Base-by-base conservation (phyloP, 768 basidiomycete genomes). In the Tephrocybe sp. region DNA sequence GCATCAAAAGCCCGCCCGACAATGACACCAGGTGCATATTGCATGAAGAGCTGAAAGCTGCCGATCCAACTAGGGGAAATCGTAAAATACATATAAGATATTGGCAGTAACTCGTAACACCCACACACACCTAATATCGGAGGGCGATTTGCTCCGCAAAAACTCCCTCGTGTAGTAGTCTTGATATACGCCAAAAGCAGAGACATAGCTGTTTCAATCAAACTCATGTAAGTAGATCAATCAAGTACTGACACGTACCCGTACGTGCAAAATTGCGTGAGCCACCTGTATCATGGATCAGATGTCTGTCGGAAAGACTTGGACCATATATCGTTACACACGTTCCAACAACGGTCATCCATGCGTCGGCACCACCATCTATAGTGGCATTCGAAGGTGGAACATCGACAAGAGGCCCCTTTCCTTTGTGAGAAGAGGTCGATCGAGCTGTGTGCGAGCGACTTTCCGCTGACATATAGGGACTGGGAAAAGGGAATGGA, bases 141-240 rank as follows among this genome's bases (percentile, higher is more conserved):
- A 76, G n/a, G 76, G 69, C 6, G 68, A 68, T 24, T 60, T 66
- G 35, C 67, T 62, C 12, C 54, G 59, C 47, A 78, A 54, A 49
- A 72, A 74, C 6, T 64, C 59, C 30, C 71, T 64, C 1, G 72
- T 72, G 39, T 79, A 73, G 21, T 75, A 72, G 44, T 79, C 79
- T 63, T 78, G 72, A 51, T 73, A 75, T n/a, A 73, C 69, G 2
- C 76, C 76, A 54, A 74, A 75, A 3, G 73, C 69, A 24, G 72
- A 73, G 22, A 70, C 64, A 50, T 75, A 77, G 4, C 76, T 77
- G 67, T 21, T 31, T 60, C 61, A 57, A 63, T 65, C 26, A 16
- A 16, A 38, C 18, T 18, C 16, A 19, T 35, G 19, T n/a, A 15
- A 34, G 28, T 12, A 41, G 25, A 30, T 22, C 18, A 40, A 25